phyloP scores from a whole-genome alignment of 2,329 filamentous ascomycete species.

The Pestalotiopsis sp. region DNA sequence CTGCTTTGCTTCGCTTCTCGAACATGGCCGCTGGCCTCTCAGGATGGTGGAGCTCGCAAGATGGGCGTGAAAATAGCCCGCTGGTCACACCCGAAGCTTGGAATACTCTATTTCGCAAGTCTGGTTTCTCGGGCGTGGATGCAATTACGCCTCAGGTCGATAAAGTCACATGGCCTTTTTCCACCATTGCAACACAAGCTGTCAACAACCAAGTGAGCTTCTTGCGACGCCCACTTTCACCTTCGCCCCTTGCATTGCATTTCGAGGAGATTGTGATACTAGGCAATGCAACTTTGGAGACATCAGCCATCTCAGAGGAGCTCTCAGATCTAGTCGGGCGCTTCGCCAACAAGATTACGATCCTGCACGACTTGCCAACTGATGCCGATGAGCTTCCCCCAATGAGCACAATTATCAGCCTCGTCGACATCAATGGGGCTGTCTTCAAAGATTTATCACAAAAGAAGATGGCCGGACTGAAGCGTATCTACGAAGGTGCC shows the following conservation, averaged over 20 bases:
- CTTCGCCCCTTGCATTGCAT: not conserved
- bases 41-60: slow-evolving; percentile 17
- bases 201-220: slow-evolving; percentile 25
- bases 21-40: slow-evolving; percentile 12
- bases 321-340: not conserved
- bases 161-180: not conserved
- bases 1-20: slow-evolving; percentile 4
- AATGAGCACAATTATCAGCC: slow-evolving; percentile 16
- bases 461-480: slow-evolving; percentile 16
- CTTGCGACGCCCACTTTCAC: slow-evolving; percentile 9
- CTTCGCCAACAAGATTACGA: not conserved
- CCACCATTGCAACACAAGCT: slow-evolving; percentile 32
- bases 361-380: not conserved
- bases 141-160: slow-evolving; percentile 15
- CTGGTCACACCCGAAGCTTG: too few species aligned
- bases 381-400: not conserved
- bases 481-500: slow-evolving; percentile 14
- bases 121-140: slow-evolving; percentile 33
- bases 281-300: not conserved
- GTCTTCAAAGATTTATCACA: slow-evolving; percentile 25
- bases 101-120: too few species aligned
- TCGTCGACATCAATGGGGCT: slow-evolving; percentile 34
- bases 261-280: not conserved
- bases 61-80: not conserved
- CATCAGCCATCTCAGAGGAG: not conserved